Evolutionary conservation across 225 moss, liverwort and hornwort genomes (phyloP).

Genomic region (Pseudisothecium myosuroides): DNA sequence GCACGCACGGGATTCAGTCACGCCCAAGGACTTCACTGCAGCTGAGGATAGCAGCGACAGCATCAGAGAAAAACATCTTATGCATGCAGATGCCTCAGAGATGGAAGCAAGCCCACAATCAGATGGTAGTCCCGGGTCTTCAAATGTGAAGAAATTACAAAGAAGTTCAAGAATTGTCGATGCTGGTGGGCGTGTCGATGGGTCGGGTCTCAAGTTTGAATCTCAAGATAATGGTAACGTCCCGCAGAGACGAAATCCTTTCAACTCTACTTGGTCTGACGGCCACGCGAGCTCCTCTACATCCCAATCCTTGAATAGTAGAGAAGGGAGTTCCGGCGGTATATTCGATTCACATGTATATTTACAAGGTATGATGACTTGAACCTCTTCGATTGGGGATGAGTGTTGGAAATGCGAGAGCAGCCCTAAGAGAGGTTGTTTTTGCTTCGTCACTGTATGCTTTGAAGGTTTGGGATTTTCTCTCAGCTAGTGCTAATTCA

Average conservation of each 20-base stretch:
- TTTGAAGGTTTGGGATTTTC: background rate
- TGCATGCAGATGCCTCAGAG: slow-evolving; percentile 20
- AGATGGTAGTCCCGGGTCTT: slow-evolving; percentile 43
- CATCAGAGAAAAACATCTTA: slow-evolving; percentile 9
- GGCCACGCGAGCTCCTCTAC: slow-evolving; percentile 21
- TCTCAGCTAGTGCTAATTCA: background rate
- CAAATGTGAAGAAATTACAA: slow-evolving; percentile 37
- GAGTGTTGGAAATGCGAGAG: background rate
- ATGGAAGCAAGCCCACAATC: slow-evolving; percentile 30
- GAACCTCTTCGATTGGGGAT: background rate
- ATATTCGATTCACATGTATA: slow-evolving; percentile 6
- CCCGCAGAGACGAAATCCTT: slow-evolving; percentile 3
- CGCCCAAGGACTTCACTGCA: slow-evolving; percentile 21
- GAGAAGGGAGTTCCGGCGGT: slow-evolving; percentile 11
- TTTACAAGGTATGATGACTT: slow-evolving; percentile 26
- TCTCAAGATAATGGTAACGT: slow-evolving; percentile 10
- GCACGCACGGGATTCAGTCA: slow-evolving; percentile 41
- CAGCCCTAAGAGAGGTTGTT: background rate
- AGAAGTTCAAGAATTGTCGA: slow-evolving; percentile 41
- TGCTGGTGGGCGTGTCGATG: slow-evolving; percentile 16
- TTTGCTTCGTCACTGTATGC: background rate
- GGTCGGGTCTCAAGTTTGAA: slow-evolving; percentile 36
- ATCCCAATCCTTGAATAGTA: background rate
- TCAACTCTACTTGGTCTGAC: slow-evolving; percentile 20
- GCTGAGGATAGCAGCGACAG: slow-evolving; percentile 12